Evolutionary conservation across 163 green algal genomes (phyloP).

Genomic region (Prototheca cutis): DNA sequence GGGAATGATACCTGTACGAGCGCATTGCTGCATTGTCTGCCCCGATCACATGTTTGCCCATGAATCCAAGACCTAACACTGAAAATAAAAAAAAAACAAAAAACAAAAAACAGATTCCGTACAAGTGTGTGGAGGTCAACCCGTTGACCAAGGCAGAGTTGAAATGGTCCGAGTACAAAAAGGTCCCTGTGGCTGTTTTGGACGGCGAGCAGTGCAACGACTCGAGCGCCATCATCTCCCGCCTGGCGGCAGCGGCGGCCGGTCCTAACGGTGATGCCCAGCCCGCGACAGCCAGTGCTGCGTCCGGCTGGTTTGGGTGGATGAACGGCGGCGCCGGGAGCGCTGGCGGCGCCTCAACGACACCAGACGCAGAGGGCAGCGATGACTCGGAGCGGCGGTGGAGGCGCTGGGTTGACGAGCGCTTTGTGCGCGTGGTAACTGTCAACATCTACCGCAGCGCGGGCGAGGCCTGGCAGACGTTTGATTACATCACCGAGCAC

Average conservation of each 20-base stretch:
- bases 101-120: conserved; percentile 88
- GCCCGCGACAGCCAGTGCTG: neutral
- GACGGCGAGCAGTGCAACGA: conserved; percentile 66
- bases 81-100: too few species aligned
- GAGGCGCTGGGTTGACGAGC: conserved; percentile 88
- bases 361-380: neutral
- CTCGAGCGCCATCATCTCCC: conserved; percentile 65
- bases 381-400: conserved; percentile 63
- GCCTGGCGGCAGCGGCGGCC: conserved; percentile 23
- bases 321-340: neutral
- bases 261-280: too few species aligned
- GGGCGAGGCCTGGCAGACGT: conserved; percentile 78
- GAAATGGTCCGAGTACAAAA: conserved; percentile 81
- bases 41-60: too few species aligned
- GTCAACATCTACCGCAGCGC: conserved; percentile 96
- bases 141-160: conserved; percentile 90
- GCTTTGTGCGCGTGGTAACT: conserved; percentile 76
- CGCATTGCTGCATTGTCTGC: too few species aligned
- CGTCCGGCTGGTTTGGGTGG: neutral
- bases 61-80: too few species aligned
- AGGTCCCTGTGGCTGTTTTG: conserved; percentile 83
- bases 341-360: too few species aligned
- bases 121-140: conserved; percentile 90
- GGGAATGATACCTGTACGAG: too few species aligned
- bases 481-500: conserved; percentile 92